A percentile compares a stretch with the other conserved stretches of the same genome.
phyloP scores from a whole-genome alignment of 352 stramenopile genomes.

The Phytophthora kernoviae region DNA sequence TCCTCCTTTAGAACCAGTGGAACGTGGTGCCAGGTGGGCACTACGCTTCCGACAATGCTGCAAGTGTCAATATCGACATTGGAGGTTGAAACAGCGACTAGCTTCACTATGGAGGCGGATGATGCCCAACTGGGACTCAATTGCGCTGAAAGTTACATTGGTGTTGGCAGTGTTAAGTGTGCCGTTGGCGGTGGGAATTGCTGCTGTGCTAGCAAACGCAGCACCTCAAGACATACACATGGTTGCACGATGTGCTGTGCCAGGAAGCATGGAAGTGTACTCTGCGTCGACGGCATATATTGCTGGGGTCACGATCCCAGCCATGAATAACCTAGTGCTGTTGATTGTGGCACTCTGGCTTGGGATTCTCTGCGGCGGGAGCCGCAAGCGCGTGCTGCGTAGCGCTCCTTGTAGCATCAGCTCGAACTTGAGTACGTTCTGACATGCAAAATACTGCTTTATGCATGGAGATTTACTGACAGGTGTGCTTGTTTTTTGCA shows the following conservation, averaged over 20 bases:
- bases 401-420: constrained; percentile 65
- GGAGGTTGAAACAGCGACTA: constrained; percentile 29
- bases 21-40: constrained; percentile 20
- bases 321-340: constrained; percentile 75
- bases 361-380: constrained; percentile 77
- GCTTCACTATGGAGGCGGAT: constrained; percentile 58
- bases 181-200: constrained; percentile 41
- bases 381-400: constrained; percentile 67
- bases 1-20: constrained; percentile 33
- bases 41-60: constrained; percentile 26
- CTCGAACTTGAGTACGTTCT: constrained; percentile 73
- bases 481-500: constrained; percentile 22
- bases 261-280: constrained; percentile 28
- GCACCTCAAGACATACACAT: constrained; percentile 38
- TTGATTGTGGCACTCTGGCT: constrained; percentile 73
- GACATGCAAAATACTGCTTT: background rate
- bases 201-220: constrained; percentile 36
- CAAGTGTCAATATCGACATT: constrained; percentile 29
- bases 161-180: constrained; percentile 57
- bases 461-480: constrained; percentile 2
- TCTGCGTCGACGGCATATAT: constrained; percentile 49
- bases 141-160: constrained; percentile 63
- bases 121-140: constrained; percentile 77
- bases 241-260: constrained; percentile 48
- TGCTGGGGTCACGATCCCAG: constrained; percentile 54